Conservation (phyloP, 1,284 basidiomycete genomes). For the Lentinula novae-zelandiae region DNA sequence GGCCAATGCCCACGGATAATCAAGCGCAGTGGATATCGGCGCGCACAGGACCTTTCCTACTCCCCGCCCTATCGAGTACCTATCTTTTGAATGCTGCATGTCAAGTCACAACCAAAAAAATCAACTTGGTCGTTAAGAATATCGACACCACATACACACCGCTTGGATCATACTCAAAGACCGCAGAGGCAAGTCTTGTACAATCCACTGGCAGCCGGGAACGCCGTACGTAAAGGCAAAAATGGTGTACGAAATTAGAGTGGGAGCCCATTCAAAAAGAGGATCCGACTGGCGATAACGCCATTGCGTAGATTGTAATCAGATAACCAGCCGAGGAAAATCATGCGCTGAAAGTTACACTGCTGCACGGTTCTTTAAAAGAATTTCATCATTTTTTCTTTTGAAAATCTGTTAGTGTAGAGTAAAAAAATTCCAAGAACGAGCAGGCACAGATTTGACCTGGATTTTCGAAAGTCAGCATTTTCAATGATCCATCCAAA, state of each 20-base stretch:
- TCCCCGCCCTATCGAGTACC: background rate
- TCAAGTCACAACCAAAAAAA: background rate
- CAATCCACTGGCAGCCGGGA: slow-evolving; percentile 8
- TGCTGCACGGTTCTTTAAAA: too few species aligned
- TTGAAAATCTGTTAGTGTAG: too few species aligned
- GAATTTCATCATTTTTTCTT: too few species aligned
- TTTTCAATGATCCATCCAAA: too few species aligned
- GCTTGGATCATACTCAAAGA: background rate
- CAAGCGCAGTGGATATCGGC: slow-evolving; percentile 8
- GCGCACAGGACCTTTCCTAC: slow-evolving; percentile 8
- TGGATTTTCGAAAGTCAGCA: too few species aligned
- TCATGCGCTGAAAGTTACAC: slow-evolving; percentile 8
- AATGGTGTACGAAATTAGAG: background rate
- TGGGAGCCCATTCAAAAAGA: slow-evolving; percentile 11
- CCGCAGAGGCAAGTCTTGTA: slow-evolving; percentile 2
- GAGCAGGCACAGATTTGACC: too few species aligned
- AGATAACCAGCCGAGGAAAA: slow-evolving; percentile 13
- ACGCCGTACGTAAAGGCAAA: slow-evolving; percentile 12
- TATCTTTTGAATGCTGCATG: too few species aligned
- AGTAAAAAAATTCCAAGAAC: too few species aligned
- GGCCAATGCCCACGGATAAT: slow-evolving; percentile 2
- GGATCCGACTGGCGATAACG: slow-evolving; percentile 9
- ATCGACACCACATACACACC: background rate
- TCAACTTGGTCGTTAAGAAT: background rate
- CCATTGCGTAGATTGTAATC: slow-evolving; percentile 12